Base-by-base conservation (phyloP, 1,284 basidiomycete species). In the Sporisorium reilianum region DNA sequence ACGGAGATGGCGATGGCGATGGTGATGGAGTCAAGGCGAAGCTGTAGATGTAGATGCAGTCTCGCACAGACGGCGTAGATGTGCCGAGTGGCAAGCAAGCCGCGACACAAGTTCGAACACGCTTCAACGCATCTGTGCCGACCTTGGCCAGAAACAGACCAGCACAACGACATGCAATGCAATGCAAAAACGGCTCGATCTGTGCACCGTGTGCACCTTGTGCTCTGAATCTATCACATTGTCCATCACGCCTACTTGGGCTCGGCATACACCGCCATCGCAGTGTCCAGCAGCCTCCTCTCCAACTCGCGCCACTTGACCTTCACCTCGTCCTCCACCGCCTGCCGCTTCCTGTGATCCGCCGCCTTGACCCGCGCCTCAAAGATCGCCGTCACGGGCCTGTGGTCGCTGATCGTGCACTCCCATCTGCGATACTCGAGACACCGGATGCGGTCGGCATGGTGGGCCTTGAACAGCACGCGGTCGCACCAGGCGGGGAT, bases 401-500 rank as follows among this genome's bases (percentile, higher is more conserved):
- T 52, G 49, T 86, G 85, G 44, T 86, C 85, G 8, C 77, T 80
- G 14, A 85, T 76, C 32, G 81, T 81, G 2, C 80, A 71, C 45
- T 85, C 84, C 74, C 83, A 84, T 14, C 83, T 51, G 2, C 76
- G 58, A 54, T 85, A 86, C 8, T 77, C 68, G 4, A 82, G 34
- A 30, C 72, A 79, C 10, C 61, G 56, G 45, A 77, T 64, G 93
- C 77, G 89, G 88, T 83, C 92, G 64, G 82, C 89, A 87, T 67
- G 86, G 79, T 58, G 94, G 89, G 9, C 91, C 87, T 28, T 84
- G 86, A 92, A 97, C 41, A 98, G 86, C 23, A 98, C 89, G 8
- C 96, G 90, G 85, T 99, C 96, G 85, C 96, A 99, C 94, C 95
- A 98, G 0, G 95, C 94, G 0, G 95, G 96, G 9, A 91, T 89